Percentiles rank a stretch among this genome's conserved stretches.
Evolutionary conservation across 768 basidiomycete species (phyloP).

Genomic region (Steccherinum ochraceum): DNA sequence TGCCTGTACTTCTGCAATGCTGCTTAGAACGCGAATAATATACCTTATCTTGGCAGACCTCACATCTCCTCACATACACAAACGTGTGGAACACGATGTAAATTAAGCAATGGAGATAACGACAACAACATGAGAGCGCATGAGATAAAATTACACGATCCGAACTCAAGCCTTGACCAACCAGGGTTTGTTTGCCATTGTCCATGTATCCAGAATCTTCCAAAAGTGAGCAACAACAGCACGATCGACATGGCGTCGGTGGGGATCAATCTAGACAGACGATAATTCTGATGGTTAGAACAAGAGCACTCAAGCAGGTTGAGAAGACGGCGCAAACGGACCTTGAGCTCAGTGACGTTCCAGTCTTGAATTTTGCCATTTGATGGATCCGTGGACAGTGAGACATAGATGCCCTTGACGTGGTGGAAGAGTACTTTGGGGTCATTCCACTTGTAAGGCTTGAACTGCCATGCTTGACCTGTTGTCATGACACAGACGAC

Average conservation of each 20-base stretch:
- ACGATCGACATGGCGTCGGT: constrained; percentile 89
- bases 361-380: constrained; percentile 89
- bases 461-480: constrained; percentile 97
- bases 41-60: background rate
- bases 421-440: constrained; percentile 91
- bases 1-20: background rate
- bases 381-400: constrained; percentile 90
- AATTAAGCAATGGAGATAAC: background rate
- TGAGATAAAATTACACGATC: background rate
- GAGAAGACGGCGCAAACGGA: constrained; percentile 22
- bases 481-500: constrained; percentile 98
- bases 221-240: constrained; percentile 94
- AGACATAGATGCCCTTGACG: constrained; percentile 92
- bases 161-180: constrained; percentile 41
- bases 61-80: background rate
- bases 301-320: background rate
- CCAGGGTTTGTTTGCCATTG: constrained; percentile 72
- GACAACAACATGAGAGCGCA: background rate
- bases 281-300: background rate
- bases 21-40: background rate
- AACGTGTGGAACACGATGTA: background rate
- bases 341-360: constrained; percentile 96
- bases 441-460: constrained; percentile 95
- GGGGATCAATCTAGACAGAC: constrained; percentile 70
- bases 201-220: constrained; percentile 88